phyloP scores from a whole-genome alignment of 129 eudicot genomes.

The Escallonia herrerae region DNA sequence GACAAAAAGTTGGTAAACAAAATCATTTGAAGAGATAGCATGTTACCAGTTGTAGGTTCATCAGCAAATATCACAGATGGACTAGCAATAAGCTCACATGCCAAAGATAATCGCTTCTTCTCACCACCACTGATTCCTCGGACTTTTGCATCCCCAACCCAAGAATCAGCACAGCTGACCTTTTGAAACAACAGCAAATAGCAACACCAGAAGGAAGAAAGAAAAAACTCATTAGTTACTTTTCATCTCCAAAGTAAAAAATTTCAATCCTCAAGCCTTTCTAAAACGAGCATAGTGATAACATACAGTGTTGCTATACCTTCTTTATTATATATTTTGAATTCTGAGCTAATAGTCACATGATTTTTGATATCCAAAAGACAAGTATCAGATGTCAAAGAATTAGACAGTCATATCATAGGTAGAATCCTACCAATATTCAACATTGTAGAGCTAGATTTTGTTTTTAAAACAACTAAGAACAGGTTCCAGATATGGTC shows the following conservation, averaged over 20 bases:
- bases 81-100: conserved; percentile 97
- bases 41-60: conserved; percentile 95
- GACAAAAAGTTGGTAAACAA: not conserved
- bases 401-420: conserved; percentile 1
- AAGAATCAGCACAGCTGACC: conserved; percentile 96
- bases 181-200: conserved; percentile 25
- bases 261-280: not conserved
- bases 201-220: conserved; percentile 13
- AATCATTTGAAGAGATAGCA: conserved; percentile 7
- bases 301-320: not conserved
- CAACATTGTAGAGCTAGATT: too few relatives aligned
- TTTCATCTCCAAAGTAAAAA: not conserved
- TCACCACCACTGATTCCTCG: conserved; percentile 99
- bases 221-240: not conserved
- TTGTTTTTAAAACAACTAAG: too few relatives aligned
- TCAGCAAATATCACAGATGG: conserved; percentile 98
- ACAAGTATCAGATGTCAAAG: not conserved
- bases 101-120: conserved; percentile 86
- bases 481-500: too few relatives aligned
- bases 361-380: not conserved
- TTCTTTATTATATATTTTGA: too few relatives aligned
- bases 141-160: conserved; percentile 97
- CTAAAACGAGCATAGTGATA: not conserved
- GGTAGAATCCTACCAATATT: not conserved
- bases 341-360: not conserved